Evolutionary conservation across 2,329 filamentous ascomycete species (phyloP).

Genomic region (Mariannaea elegans): DNA sequence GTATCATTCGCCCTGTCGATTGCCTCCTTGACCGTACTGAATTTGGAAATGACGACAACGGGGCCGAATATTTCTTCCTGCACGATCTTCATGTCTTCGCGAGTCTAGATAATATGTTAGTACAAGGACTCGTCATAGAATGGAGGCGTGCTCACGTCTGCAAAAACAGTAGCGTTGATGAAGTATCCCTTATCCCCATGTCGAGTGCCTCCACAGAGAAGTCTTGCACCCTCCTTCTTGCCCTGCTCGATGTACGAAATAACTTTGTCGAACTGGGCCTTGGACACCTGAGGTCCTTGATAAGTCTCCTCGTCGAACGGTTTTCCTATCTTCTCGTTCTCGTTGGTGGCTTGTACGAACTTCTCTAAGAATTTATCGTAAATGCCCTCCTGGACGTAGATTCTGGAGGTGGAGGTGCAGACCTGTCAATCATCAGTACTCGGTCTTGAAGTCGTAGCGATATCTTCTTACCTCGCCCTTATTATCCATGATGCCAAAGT

Average conservation of each 20-base stretch:
- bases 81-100: slow-evolving; percentile 40
- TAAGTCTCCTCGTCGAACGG: slow-evolving; percentile 69
- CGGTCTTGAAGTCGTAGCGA: accelerated
- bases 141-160: slow-evolving; percentile 31
- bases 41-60: slow-evolving; percentile 39
- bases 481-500: slow-evolving; percentile 58
- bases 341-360: slow-evolving; percentile 57
- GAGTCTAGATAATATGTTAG: slow-evolving; percentile 32
- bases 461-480: slow-evolving; percentile 62
- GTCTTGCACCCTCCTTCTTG: slow-evolving; percentile 68
- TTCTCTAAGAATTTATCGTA: slow-evolving; percentile 67
- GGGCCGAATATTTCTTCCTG: slow-evolving; percentile 45
- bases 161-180: slow-evolving; percentile 40
- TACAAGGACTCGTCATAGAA: background rate
- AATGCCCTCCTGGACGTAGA: slow-evolving; percentile 66
- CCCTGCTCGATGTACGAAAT: slow-evolving; percentile 71
- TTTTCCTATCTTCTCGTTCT: slow-evolving; percentile 67
- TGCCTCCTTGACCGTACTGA: slow-evolving; percentile 36
- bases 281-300: slow-evolving; percentile 73
- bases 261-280: slow-evolving; percentile 70
- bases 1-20: slow-evolving; percentile 49
- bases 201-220: slow-evolving; percentile 51
- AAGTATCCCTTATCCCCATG: slow-evolving; percentile 40
- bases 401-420: slow-evolving; percentile 65
- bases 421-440: slow-evolving; percentile 48